Evolutionary conservation across 2,329 filamentous ascomycete species (phyloP).

Genomic region (Cryphonectria parasitica): DNA sequence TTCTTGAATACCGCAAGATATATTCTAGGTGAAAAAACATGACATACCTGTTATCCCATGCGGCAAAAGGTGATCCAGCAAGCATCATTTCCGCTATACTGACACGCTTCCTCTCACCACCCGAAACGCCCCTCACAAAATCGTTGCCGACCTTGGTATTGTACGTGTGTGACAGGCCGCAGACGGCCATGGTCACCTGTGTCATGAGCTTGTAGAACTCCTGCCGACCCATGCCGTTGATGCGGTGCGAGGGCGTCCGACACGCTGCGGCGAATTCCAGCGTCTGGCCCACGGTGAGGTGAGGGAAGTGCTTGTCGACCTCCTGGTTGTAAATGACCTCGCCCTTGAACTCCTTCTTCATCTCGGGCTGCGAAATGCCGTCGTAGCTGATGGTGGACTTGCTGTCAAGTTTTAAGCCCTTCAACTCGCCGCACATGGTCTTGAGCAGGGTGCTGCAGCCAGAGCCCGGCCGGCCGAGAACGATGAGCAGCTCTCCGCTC

Average conservation of each 20-base stretch:
- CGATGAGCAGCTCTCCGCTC: constrained; percentile 69
- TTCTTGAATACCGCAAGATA: no score
- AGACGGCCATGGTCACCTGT: constrained; percentile 70
- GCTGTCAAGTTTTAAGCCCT: constrained; percentile 58
- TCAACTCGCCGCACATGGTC: constrained; percentile 61
- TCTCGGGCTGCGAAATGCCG: constrained; percentile 57
- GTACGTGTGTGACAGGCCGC: constrained; percentile 72
- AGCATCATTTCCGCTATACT: constrained; percentile 79
- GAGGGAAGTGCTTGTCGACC: constrained; percentile 74
- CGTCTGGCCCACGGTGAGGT: constrained; percentile 76
- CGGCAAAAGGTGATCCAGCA: constrained; percentile 57
- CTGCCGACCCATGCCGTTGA: constrained; percentile 63
- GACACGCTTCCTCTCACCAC: constrained; percentile 78
- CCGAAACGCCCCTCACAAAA: constrained; percentile 71
- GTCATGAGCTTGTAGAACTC: constrained; percentile 67
- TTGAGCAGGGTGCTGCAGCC: constrained; percentile 69
- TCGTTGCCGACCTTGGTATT: constrained; percentile 78
- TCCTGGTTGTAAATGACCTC: constrained; percentile 78
- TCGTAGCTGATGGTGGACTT: constrained; percentile 63
- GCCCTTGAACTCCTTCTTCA: constrained; percentile 64
- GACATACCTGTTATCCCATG: constrained; percentile 69
- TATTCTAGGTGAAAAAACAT: background rate
- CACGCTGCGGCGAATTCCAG: constrained; percentile 73
- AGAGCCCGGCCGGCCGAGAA: constrained; percentile 68
- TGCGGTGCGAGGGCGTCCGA: constrained; percentile 67